Evolutionary conservation across 2,329 filamentous ascomycete genomes (phyloP).

Genomic region (Botrytis fabae): DNA sequence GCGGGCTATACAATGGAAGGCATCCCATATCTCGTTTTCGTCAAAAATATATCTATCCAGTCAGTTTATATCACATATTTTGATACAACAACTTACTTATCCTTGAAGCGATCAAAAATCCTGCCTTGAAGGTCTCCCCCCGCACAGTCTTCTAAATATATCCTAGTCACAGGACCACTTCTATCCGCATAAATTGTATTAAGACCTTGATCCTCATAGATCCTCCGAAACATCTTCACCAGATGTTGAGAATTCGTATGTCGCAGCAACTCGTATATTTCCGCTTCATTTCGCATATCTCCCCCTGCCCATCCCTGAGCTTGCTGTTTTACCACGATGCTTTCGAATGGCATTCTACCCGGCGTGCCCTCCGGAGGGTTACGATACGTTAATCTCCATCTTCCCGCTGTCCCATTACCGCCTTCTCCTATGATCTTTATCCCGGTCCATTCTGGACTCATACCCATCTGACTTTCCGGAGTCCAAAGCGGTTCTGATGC

Average conservation of each 20-base stretch:
- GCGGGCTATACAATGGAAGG: constrained; percentile 10
- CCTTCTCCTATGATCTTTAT: constrained; percentile 1
- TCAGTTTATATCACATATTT: not conserved
- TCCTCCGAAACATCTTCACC: constrained; percentile 14
- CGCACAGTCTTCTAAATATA: constrained; percentile 2
- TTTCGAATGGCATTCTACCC: not conserved
- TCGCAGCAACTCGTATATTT: not conserved
- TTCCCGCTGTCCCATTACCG: not conserved
- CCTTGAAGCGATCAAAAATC: not conserved
- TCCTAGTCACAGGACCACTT: not conserved
- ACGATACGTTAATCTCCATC: not conserved
- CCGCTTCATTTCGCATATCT: not conserved
- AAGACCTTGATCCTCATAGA: not conserved
- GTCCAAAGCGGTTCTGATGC: not conserved
- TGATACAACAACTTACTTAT: not conserved
- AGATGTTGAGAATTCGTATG: not conserved
- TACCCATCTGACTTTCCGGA: not conserved
- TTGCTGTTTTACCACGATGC: constrained; percentile 7
- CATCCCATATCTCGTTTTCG: constrained; percentile 7
- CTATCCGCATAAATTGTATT: not conserved
- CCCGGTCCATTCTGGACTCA: not conserved
- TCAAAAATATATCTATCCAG: not conserved
- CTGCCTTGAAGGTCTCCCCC: not conserved
- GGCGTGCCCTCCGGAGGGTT: not conserved
- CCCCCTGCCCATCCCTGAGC: not conserved